Percentiles rank a stretch among this genome's conserved stretches.
Evolutionary conservation across 2,329 filamentous ascomycete species (phyloP).

Genomic region (Coleophoma eucalyptorum): DNA sequence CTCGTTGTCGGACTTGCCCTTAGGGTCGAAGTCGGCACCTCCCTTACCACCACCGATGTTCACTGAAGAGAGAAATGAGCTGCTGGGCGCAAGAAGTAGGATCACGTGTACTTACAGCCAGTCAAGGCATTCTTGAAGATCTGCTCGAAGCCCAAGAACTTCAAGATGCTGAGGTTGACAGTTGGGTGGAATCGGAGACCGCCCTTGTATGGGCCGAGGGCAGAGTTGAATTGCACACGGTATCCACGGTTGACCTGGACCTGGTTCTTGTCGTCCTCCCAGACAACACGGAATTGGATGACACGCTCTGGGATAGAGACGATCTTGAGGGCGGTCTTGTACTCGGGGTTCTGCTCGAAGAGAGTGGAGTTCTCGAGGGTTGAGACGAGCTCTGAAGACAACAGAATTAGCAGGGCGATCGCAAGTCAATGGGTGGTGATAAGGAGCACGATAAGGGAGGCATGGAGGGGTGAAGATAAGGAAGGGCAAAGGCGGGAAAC

Average conservation of each 20-base stretch:
- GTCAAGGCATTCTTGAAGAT: conserved; percentile 99
- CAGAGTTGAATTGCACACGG: conserved; percentile 98
- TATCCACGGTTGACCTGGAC: conserved; percentile 92
- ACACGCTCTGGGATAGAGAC: conserved; percentile 89
- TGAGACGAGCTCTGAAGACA: conserved; percentile 74
- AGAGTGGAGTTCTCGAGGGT: conserved; percentile 92
- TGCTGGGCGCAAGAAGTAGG: neutral
- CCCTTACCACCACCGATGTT: conserved; percentile 98
- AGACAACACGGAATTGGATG: conserved; percentile 95
- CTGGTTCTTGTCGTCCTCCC: conserved; percentile 90
- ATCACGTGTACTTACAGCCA: conserved; percentile 60
- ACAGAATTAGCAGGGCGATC: conserved; percentile 1
- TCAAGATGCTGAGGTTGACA: conserved; percentile 78
- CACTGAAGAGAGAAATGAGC: conserved; percentile 41
- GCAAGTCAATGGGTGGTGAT: neutral
- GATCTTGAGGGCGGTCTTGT: conserved; percentile 84
- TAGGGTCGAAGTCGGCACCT: conserved; percentile 97
- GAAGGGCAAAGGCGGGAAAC: conserved; percentile 21
- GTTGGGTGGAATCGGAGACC: conserved; percentile 92
- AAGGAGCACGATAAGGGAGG: neutral
- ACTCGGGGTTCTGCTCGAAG: conserved; percentile 92
- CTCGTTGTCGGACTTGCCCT: conserved; percentile 96
- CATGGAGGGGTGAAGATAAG: neutral
- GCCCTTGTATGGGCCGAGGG: conserved; percentile 96
- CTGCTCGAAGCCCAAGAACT: conserved; percentile 99